phyloP scores from a whole-genome alignment of 2,329 filamentous ascomycete species.

The Pseudogymnoascus sp. region DNA sequence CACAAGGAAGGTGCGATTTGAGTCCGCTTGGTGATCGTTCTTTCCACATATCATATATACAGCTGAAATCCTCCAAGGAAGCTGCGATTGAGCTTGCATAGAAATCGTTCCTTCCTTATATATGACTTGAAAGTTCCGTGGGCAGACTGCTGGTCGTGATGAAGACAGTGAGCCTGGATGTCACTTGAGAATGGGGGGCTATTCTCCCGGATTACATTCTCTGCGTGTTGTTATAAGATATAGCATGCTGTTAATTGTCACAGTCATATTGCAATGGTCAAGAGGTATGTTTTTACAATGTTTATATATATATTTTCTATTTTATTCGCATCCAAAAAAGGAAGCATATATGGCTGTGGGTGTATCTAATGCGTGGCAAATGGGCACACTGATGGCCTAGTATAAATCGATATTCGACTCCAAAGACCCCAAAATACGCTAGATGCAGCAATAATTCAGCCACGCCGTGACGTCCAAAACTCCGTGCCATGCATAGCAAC shows the following conservation, averaged over 20 bases:
- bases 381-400: not conserved
- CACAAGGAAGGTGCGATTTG: not conserved
- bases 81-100: not conserved
- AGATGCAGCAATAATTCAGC: not conserved
- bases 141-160: not conserved
- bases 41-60: not conserved
- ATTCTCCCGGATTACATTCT: too few species aligned
- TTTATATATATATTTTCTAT: not conserved
- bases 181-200: too few species aligned
- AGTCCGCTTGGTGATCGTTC: not conserved
- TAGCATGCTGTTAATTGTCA: not conserved
- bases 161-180: not conserved
- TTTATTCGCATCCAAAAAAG: not conserved
- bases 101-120: not conserved
- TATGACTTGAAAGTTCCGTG: not conserved
- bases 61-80: not conserved
- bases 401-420: not conserved
- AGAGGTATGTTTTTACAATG: not conserved
- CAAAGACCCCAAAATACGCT: not conserved
- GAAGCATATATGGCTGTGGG: not conserved
- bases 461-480: not conserved
- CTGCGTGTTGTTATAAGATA: too few species aligned
- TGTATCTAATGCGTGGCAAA: slow-evolving; percentile 3
- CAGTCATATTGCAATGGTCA: not conserved
- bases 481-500: not conserved